Percentiles rank a stretch among this genome's conserved stretches.
Evolutionary conservation across 164 flowering plant genomes (phyloP).

Genomic region (Malania oleifera): DNA sequence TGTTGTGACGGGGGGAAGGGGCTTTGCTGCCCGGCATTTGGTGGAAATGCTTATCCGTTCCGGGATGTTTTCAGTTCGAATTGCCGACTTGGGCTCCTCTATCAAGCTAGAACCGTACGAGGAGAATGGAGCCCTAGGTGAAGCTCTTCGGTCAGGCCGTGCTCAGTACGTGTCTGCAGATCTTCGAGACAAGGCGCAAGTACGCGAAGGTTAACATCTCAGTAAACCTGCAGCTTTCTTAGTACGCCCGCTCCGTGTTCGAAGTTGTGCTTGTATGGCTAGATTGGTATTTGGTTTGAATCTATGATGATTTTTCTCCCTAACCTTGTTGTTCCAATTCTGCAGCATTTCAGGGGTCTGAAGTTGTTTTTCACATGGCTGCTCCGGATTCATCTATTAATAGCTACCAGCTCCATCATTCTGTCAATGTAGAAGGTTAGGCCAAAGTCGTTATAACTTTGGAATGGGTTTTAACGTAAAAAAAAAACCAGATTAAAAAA

Average conservation of each 20-base stretch:
- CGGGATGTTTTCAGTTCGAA: conserved; percentile 50
- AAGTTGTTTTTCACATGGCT: conserved; percentile 97
- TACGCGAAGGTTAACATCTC: conserved; percentile 46
- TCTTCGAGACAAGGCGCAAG: conserved; percentile 76
- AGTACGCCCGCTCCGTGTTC: too few relatives aligned
- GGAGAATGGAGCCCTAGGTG: conserved; percentile 59
- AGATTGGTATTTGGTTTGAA: too few relatives aligned
- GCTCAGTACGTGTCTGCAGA: conserved; percentile 70
- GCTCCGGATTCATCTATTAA: conserved; percentile 98
- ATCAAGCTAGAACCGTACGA: conserved; percentile 61
- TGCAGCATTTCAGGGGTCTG: conserved; percentile 75
- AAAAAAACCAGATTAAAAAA: too few relatives aligned
- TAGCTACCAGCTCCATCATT: conserved; percentile 70
- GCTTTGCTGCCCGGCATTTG: conserved; percentile 90
- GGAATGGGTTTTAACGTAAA: too few relatives aligned
- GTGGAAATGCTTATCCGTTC: conserved; percentile 73
- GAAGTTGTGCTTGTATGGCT: too few relatives aligned
- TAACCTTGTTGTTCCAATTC: neutral
- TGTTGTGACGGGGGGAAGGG: conserved; percentile 93
- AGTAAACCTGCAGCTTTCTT: too few relatives aligned
- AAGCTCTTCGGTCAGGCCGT: conserved; percentile 59
- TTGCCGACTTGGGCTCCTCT: conserved; percentile 68
- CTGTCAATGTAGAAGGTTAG: conserved; percentile 90
- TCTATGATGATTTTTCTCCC: neutral
- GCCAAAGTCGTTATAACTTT: neutral